Evolutionary conservation across 177 flowering plant species (phyloP), one percentile per base, ranked within the genome.

Genomic region (Tripterygium wilfordii): DNA sequence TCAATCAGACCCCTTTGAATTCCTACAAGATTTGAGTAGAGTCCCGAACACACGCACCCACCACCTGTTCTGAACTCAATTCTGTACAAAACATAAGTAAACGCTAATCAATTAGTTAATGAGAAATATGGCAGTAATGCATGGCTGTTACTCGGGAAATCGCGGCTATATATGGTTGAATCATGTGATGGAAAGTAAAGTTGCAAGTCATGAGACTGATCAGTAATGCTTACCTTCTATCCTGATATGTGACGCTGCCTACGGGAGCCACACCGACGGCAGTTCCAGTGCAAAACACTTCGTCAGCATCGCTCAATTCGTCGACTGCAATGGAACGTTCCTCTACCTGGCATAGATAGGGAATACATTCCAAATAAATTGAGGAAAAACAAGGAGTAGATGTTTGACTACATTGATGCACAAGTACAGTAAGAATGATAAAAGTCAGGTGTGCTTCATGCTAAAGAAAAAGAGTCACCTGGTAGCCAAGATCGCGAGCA

Each of bases 271-370:
- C 70, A 44, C 71, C 78, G 22, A 83, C 83, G 22, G 88, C 85
- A 15, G 79, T 80, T 68, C 88, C 92, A 16, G 85, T 81, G 27
- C 85, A 78, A 51, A 83, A 81, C 3, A 81, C 88, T 66, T 83
- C 88, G 53, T 83, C 92, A 22, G 92, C 92, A 53, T 72, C 81
- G 38, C 76, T 70, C 63, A 83, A 52, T 56, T 83, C 85, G 22
- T 81, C 83, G 46, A 81, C 77, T 24, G 82, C n/a, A 10, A 83
- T 57, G 9, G 17, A 65, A 2, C 85, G 75, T 53, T 83, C 92
- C 54, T 70, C 83, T 10, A 79, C 83, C 90, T 82, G 54, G 28
- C 18, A n/a, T 24, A 19, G 2, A 25, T 19, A 7, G 12, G 15
- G 5, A 17, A 6, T 22, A 23, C 10, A 5, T 2, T 14, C 10